Conservation (phyloP, 2,329 filamentous ascomycete genomes). For the Huntiella omanensis region DNA sequence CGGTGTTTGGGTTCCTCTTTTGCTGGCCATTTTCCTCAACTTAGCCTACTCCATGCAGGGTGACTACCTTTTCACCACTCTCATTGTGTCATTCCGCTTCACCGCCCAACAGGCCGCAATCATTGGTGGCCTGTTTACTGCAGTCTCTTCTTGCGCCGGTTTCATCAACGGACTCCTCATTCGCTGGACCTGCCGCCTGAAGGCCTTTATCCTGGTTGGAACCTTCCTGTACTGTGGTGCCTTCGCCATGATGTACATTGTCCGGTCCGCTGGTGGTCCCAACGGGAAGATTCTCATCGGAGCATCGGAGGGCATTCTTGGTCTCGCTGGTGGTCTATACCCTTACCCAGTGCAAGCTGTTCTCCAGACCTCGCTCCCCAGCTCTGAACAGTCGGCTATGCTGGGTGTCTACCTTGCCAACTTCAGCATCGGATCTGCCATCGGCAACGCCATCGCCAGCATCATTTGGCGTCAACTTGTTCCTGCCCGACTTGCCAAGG, state of each 20-base stretch:
- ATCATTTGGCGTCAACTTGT: conserved; percentile 43
- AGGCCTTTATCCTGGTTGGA: conserved; percentile 42
- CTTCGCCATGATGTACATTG: conserved; percentile 44
- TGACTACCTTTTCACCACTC: conserved; percentile 45
- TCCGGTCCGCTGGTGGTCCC: conserved; percentile 29
- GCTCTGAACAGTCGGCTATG: conserved; percentile 41
- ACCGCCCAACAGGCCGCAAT: conserved; percentile 35
- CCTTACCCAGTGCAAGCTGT: conserved; percentile 28
- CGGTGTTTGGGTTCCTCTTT: conserved; percentile 42
- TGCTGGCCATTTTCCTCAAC: conserved; percentile 36
- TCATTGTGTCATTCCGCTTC: conserved; percentile 42
- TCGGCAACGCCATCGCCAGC: conserved; percentile 41
- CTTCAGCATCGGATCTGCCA: conserved; percentile 41
- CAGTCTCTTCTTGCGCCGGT: conserved; percentile 37
- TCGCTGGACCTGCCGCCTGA: conserved; percentile 37
- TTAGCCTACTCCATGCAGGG: conserved; percentile 45
- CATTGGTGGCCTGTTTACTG: conserved; percentile 38
- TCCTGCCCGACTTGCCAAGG: conserved; percentile 16
- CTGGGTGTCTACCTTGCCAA: conserved; percentile 42
- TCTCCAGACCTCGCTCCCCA: conserved; percentile 23
- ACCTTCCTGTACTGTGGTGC: conserved; percentile 43
- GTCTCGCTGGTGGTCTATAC: conserved; percentile 45
- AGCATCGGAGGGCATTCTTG: conserved; percentile 35
- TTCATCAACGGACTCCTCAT: conserved; percentile 36
- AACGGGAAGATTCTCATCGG: conserved; percentile 18